These are phyloP conservation scores for Fusarium abutilonis DNA, from an alignment of 2,329 filamentous ascomycete genomes.

Conservation along the genomic window DNA sequence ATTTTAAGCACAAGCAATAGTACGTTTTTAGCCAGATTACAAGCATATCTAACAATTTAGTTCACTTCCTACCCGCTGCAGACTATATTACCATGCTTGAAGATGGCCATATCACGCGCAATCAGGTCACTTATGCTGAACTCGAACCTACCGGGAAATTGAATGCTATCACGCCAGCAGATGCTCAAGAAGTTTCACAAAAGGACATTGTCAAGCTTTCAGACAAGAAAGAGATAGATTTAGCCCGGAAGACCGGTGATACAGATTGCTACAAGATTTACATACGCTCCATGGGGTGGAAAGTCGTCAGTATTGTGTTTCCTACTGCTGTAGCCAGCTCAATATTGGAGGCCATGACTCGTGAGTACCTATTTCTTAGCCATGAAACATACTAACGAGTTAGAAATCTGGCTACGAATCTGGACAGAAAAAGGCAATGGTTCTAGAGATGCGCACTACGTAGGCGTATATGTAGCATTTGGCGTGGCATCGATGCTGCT, in stretches of 20 bases:
- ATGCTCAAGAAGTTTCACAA: neutral
- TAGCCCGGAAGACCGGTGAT: slow-evolving; percentile 46
- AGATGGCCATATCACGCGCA: slow-evolving; percentile 32
- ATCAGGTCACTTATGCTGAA: slow-evolving; percentile 39
- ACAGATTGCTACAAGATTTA: slow-evolving; percentile 46
- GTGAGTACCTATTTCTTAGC: slow-evolving; percentile 5
- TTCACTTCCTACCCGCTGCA: slow-evolving; percentile 40
- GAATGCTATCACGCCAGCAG: neutral
- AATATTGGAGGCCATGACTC: slow-evolving; percentile 40
- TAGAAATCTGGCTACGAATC: slow-evolving; percentile 44
- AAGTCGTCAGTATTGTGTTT: slow-evolving; percentile 32
- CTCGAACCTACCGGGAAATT: slow-evolving; percentile 18
- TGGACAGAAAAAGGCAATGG: slow-evolving; percentile 44
- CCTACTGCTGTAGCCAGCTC: slow-evolving; percentile 20
- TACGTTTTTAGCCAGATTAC: neutral
- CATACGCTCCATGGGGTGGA: slow-evolving; percentile 41
- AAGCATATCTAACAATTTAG: slow-evolving; percentile 14
- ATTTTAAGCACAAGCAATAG: slow-evolving; percentile 17
- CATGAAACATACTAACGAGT: neutral
- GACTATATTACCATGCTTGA: slow-evolving; percentile 44
- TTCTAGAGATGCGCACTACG: slow-evolving; percentile 31
- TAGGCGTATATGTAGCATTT: slow-evolving; percentile 41
- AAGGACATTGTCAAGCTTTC: neutral
- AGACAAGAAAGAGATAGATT: slow-evolving; percentile 29
- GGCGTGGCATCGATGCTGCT: slow-evolving; percentile 30